Evolutionary conservation across 306 rosid genomes (phyloP).

Genomic region (Lupinus albus): DNA sequence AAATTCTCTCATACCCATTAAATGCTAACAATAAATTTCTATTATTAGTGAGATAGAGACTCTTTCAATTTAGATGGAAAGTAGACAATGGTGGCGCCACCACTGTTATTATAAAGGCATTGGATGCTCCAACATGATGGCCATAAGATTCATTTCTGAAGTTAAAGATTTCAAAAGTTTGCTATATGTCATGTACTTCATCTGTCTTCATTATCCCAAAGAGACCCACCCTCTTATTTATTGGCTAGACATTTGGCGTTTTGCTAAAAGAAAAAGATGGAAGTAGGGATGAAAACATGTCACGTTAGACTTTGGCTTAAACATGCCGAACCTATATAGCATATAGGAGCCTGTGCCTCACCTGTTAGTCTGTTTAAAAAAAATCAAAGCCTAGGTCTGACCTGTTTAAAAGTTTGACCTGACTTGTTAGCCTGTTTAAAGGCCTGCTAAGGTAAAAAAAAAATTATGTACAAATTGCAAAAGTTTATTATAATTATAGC

Average conservation of each 20-base stretch:
- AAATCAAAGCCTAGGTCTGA: too few species aligned
- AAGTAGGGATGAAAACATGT: too few species aligned
- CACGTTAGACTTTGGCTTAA: too few species aligned
- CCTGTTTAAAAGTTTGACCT: too few species aligned
- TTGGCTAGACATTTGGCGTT: slow-evolving; percentile 23
- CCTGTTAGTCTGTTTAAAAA: too few species aligned
- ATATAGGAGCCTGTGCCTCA: too few species aligned
- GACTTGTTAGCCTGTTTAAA: too few species aligned
- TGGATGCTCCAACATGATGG: slow-evolving; percentile 30
- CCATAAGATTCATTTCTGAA: not conserved
- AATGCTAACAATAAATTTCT: not conserved
- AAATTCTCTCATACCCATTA: not conserved
- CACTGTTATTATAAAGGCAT: slow-evolving; percentile 2
- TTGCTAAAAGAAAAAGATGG: slow-evolving; percentile 7
- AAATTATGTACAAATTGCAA: too few species aligned
- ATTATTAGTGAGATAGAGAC: not conserved
- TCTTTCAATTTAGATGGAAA: not conserved
- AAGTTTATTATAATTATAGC: too few species aligned
- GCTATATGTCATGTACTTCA: slow-evolving; percentile 27
- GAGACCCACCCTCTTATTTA: not conserved
- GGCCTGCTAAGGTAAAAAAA: too few species aligned
- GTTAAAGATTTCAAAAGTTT: not conserved
- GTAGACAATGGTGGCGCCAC: slow-evolving; percentile 19
- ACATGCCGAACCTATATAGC: too few species aligned
- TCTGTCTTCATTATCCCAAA: slow-evolving; percentile 17